Evolutionary conservation across 192 early-diverging fungal species (phyloP).

Genomic region (Rhizophagus sp.): DNA sequence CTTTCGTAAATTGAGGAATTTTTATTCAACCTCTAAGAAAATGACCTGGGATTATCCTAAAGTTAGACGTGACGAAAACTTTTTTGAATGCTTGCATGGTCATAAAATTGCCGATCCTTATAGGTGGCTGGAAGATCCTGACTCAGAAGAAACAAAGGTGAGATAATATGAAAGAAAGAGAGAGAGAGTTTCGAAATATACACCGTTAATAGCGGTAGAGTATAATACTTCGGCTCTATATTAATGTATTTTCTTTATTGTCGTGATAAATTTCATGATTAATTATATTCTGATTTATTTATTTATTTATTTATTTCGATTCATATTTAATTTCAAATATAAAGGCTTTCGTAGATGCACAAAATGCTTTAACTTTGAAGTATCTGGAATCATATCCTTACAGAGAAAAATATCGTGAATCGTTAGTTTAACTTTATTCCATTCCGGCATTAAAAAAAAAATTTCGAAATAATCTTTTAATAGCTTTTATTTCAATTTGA

Average conservation of each 20-base stretch:
- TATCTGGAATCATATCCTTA: slow-evolving; percentile 47
- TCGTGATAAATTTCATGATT: background rate
- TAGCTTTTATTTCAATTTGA: background rate
- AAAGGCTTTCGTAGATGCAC: slow-evolving; percentile 36
- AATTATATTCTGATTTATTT: background rate
- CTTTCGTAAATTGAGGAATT: too few species aligned
- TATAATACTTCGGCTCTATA: background rate
- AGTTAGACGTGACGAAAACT: slow-evolving; percentile 51
- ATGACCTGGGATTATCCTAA: slow-evolving; percentile 42
- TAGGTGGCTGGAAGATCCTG: slow-evolving; percentile 69
- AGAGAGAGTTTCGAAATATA: background rate
- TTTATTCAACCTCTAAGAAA: background rate
- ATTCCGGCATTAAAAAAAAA: background rate
- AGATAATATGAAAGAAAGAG: slow-evolving; percentile 1
- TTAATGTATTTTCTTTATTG: background rate
- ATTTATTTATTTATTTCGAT: too few species aligned
- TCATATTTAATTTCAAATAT: background rate
- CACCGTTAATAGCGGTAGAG: background rate
- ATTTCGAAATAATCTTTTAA: background rate
- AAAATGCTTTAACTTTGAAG: slow-evolving; percentile 52
- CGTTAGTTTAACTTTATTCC: slow-evolving; percentile 26
- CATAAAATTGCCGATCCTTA: slow-evolving; percentile 55
- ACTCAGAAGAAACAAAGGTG: slow-evolving; percentile 58
- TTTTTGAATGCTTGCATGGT: slow-evolving; percentile 41
- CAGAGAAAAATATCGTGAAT: slow-evolving; percentile 37